A percentile compares a stretch with the other conserved stretches of the same genome.
Evolutionary conservation across 805 yeast species (phyloP).

Genomic region (Yamadazyma ubonensis): DNA sequence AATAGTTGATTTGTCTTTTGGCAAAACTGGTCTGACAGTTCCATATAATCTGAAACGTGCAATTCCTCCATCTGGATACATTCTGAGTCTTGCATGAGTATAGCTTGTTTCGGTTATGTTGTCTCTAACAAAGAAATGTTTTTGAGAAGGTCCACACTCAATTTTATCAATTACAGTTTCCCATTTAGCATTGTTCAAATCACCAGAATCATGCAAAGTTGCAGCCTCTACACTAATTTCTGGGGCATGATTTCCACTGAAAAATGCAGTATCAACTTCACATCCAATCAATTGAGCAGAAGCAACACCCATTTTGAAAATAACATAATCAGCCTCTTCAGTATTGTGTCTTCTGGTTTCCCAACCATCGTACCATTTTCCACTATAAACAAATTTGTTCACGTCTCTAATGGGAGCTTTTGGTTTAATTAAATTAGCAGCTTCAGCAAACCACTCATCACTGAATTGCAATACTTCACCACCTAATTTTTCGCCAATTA

Average conservation of each 20-base stretch:
- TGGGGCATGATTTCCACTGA: conserved; percentile 96
- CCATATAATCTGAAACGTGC: conserved; percentile 93
- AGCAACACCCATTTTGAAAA: conserved; percentile 78
- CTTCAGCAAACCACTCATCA: conserved; percentile 96
- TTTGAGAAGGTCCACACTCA: conserved; percentile 88
- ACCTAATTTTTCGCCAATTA: conserved; percentile 81
- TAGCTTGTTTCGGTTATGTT: conserved; percentile 57
- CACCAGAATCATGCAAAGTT: conserved; percentile 33
- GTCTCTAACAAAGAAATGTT: conserved; percentile 73
- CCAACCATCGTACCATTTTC: conserved; percentile 99
- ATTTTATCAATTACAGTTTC: conserved; percentile 61
- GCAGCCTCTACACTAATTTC: conserved; percentile 79
- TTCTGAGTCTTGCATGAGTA: conserved; percentile 79
- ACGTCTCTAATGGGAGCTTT: conserved; percentile 78
- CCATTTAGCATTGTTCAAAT: conserved; percentile 54
- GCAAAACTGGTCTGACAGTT: conserved; percentile 68
- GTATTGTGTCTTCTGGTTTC: conserved; percentile 93
- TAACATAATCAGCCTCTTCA: conserved; percentile 84
- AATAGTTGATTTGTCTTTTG: conserved; percentile 43
- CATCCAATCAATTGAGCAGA: conserved; percentile 77
- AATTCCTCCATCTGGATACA: conserved; percentile 98
- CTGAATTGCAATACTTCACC: conserved; percentile 68
- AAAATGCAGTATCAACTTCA: conserved; percentile 91
- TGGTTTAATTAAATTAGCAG: conserved; percentile 81
- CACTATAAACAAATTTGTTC: conserved; percentile 74